Percentiles rank a stretch among this genome's conserved stretches.
Evolutionary conservation across 1,284 basidiomycete genomes (phyloP).

Genomic region (Schizophyllum amplum): DNA sequence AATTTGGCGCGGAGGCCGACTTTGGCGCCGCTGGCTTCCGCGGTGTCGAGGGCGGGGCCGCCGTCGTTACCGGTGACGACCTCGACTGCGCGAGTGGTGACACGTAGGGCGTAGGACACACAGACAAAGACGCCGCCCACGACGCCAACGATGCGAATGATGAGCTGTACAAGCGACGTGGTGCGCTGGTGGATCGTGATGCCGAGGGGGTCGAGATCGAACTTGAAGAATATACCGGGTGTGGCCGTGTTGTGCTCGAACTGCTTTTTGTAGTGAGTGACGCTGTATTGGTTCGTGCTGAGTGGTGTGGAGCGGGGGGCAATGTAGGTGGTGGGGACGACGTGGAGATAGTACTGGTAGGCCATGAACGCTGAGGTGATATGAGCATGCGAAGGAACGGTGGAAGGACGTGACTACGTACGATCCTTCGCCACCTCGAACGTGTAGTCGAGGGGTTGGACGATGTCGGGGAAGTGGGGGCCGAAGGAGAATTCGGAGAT

Average conservation of each 20-base stretch:
- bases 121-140: conserved; percentile 80
- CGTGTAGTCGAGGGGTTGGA: conserved; percentile 89
- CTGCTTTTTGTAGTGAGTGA: conserved; percentile 84
- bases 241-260: conserved; percentile 74
- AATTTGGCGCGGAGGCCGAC: conserved; percentile 34
- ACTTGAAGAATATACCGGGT: conserved; percentile 96
- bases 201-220: conserved; percentile 87
- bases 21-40: conserved; percentile 48
- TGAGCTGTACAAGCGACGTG: conserved; percentile 70
- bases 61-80: conserved; percentile 59
- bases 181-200: conserved; percentile 85
- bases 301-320: conserved; percentile 53
- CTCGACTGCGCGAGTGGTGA: conserved; percentile 57
- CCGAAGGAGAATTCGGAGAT: conserved; percentile 97
- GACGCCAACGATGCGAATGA: conserved; percentile 78
- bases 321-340: conserved; percentile 93
- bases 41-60: conserved; percentile 49
- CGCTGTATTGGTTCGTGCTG: conserved; percentile 91
- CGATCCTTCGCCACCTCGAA: conserved; percentile 77
- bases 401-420: conserved; percentile 32
- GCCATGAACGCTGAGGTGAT: conserved; percentile 68
- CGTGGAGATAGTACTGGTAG: conserved; percentile 94
- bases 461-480: conserved; percentile 91
- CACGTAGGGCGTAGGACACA: conserved; percentile 66
- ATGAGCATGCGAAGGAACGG: conserved; percentile 18